These are phyloP conservation scores for Baeospora myosura DNA, from an alignment of 1,284 basidiomycete genomes.

Conservation along the genomic window DNA sequence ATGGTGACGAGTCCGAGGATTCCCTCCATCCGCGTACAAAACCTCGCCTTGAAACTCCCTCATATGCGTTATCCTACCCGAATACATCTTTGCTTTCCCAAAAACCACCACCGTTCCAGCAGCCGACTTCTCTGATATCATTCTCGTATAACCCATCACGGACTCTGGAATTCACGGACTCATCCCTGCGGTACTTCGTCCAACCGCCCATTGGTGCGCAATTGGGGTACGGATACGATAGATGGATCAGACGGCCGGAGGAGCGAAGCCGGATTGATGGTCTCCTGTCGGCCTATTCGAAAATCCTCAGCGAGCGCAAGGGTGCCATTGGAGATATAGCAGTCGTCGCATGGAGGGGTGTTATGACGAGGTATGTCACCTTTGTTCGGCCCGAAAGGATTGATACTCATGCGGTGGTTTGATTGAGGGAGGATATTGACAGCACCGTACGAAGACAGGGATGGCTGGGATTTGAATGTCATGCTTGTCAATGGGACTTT, in stretches of 20 bases:
- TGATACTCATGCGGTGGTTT: slow-evolving; percentile 3
- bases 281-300: slow-evolving; percentile 49
- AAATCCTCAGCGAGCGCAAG: slow-evolving; percentile 28
- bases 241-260: slow-evolving; percentile 64
- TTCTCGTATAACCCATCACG: slow-evolving; percentile 55
- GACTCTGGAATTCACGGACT: slow-evolving; percentile 54
- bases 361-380: slow-evolving; percentile 75
- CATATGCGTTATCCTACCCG: slow-evolving; percentile 14
- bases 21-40: slow-evolving; percentile 4
- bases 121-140: slow-evolving; percentile 53
- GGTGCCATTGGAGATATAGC: slow-evolving; percentile 35
- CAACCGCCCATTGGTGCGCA: slow-evolving; percentile 57
- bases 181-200: slow-evolving; percentile 62
- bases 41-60: slow-evolving; percentile 19
- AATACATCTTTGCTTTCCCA: slow-evolving; percentile 16
- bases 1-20: slow-evolving; percentile 8
- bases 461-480: slow-evolving; percentile 80
- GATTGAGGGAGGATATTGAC: slow-evolving; percentile 53
- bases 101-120: slow-evolving; percentile 45
- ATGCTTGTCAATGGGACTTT: slow-evolving; percentile 73
- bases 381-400: neutral
- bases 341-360: slow-evolving; percentile 81
- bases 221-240: slow-evolving; percentile 58
- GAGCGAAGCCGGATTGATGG: slow-evolving; percentile 57
- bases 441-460: slow-evolving; percentile 75